Base-by-base conservation (phyloP, 2,329 filamentous ascomycete species). In the Xylariaceae sp. region DNA sequence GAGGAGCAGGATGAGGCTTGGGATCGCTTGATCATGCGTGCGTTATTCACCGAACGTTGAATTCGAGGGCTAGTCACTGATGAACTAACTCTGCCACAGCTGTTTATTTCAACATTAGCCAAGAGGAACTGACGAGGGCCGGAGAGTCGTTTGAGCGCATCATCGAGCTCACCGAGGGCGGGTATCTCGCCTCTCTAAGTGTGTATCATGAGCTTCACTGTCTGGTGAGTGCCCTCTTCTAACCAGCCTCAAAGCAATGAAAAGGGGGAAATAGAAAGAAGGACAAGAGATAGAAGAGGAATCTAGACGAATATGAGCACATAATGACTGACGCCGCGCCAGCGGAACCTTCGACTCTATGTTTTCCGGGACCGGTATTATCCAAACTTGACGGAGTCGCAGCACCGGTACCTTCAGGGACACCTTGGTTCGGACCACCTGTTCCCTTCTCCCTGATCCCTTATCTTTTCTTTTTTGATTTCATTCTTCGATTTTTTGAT, bases 201-300 rank as follows among this genome's bases (percentile, higher is more conserved):
- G 59, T 59, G 2, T 62, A 59, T 21, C 59, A 62, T 24, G 59
- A 62, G 37, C 59, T 62, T 34, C 59, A 62, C 39, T 62, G 59
- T 43, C 9, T 62, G 6, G 59, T 61, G 23, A 37, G 59, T n/a
- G 11, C 12, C 24, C 17, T 23, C 7, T 16, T 4, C 3, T 24
- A 24, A 8, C 17, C 14, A 8, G 12, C 28, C 12, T 16, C 39
- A 19, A 29, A 11, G 11, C 11, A 7, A 28, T 44, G 11, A 21
- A 28, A n/a, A 33, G 2, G 11, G 9, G 11, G 2, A 23, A 4
- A 31, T 16, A 48, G n/a, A n/a, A n/a, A 12, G 21, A 31, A 19
- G 40, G n/a, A 21, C 19, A 17, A 16, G 28, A 21, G 28, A 23
- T 5, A 14, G 19, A 19, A 34, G n/a, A 24, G 16, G 6, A 14